These are phyloP conservation scores for Phaeoacremonium minimum DNA, from an alignment of 2,329 filamentous ascomycete species.

Conservation along the genomic window DNA sequence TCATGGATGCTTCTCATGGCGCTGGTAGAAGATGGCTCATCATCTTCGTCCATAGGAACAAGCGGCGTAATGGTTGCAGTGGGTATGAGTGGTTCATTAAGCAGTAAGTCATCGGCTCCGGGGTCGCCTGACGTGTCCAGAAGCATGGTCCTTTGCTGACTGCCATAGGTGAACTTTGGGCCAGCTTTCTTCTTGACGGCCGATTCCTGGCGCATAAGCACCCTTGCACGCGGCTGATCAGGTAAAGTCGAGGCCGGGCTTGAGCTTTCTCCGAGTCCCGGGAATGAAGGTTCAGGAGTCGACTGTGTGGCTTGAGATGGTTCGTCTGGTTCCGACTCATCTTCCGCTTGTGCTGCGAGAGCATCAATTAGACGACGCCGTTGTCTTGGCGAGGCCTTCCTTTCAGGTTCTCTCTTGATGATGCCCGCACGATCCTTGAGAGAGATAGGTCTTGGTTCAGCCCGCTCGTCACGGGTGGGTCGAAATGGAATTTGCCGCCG, in stretches of 20 bases:
- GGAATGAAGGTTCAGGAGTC: constrained; percentile 6
- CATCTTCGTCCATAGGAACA: constrained; percentile 30
- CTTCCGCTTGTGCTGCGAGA: constrained; percentile 31
- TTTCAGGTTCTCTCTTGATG: too few relatives aligned
- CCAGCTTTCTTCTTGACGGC: constrained; percentile 23
- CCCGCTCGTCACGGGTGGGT: too few relatives aligned
- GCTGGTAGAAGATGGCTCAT: constrained; percentile 35
- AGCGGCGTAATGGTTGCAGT: background rate
- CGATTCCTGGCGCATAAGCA: constrained; percentile 14
- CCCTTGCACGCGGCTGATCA: constrained; percentile 10
- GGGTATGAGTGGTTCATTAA: constrained; percentile 14
- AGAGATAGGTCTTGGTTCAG: too few relatives aligned
- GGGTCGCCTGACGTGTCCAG: constrained; percentile 21
- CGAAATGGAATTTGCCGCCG: background rate
- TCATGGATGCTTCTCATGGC: constrained; percentile 63
- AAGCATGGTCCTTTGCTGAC: constrained; percentile 29
- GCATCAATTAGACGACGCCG: constrained; percentile 35
- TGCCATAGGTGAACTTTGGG: constrained; percentile 33
- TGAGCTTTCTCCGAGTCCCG: constrained; percentile 4
- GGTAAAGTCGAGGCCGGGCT: constrained; percentile 16
- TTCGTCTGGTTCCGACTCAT: constrained; percentile 23
- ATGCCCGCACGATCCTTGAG: too few relatives aligned
- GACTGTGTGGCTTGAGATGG: background rate
- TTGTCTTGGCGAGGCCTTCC: too few relatives aligned
- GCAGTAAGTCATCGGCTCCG: constrained; percentile 11